Base-by-base conservation (phyloP, 2,329 filamentous ascomycete genomes). In the Onygena corvina region DNA sequence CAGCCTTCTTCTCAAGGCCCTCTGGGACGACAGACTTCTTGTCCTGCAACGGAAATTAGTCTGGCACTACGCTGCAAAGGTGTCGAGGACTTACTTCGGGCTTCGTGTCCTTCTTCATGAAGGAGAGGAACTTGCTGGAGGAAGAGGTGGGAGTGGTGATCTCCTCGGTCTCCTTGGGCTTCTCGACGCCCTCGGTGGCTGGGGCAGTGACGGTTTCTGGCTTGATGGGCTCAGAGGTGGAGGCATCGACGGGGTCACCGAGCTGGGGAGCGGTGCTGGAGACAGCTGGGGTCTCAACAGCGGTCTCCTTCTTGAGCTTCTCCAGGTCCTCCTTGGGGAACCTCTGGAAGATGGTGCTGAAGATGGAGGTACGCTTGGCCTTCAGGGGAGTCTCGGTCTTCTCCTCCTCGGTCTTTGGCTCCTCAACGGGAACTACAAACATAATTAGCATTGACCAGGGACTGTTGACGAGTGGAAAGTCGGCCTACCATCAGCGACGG, bases 281-380 rank as follows among this genome's bases (percentile, higher is more conserved):
- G 42, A 71, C 70, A 42, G 67, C 53, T 3, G 67, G 62, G 51
- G 65, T 62, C 59, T 73, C 71, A 45, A 74, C 69, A 58, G 73
- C 67, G 40, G 62, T 64, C 53, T 75, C 70, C 59, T 71, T 71
- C 59, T 72, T 68, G 11, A 64, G 61, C 61, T 71, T 71, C 61
- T 71, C 68, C 40, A 66, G 61, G 63, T 34, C 36, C 29, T 44
- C 47, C 42, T 65, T 70, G 53, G 62, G 60, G 46, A 71, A 66
- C 76, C 90, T 90, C 77, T 86, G 84, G 69, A 76, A 77, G 64
- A 86, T 80, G 61, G 80, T 81, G 60, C 79, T 80, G 69, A 93
- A 93, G 61, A 89, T 82, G 57, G 86, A 92, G 69, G 81, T 80
- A 67, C 87, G 85, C 84, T 93, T 94, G 68, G 70, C 57, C 69